Evolutionary conservation across 768 basidiomycete species (phyloP).

Genomic region (Termitomyces sp.): DNA sequence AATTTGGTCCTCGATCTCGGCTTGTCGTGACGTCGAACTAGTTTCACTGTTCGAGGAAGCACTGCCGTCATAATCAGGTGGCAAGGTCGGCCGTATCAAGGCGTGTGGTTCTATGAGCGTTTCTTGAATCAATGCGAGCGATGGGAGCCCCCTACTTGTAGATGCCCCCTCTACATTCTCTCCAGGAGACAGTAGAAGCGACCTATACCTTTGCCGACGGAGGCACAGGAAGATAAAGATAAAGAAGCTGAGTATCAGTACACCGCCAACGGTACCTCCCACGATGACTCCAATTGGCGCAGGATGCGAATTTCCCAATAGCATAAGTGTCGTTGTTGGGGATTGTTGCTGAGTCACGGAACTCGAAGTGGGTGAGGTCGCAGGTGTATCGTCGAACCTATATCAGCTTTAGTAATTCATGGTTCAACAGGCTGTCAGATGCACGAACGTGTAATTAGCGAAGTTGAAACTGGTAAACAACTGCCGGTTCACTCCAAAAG

Average conservation of each 20-base stretch:
- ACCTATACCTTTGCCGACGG: background rate
- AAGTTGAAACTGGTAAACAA: too few relatives aligned
- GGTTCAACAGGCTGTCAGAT: background rate
- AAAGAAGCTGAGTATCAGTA: background rate
- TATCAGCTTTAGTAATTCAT: background rate
- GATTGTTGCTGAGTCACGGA: background rate
- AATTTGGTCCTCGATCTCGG: too few relatives aligned
- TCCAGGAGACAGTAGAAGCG: background rate
- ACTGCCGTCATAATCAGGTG: too few relatives aligned
- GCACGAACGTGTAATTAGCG: conserved; percentile 31
- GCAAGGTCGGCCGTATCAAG: too few relatives aligned
- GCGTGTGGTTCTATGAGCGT: too few relatives aligned
- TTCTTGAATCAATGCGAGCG: background rate
- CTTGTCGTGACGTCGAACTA: too few relatives aligned
- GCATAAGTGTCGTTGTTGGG: background rate
- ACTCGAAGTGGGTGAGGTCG: background rate
- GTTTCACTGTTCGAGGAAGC: too few relatives aligned
- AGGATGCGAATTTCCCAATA: too few relatives aligned
- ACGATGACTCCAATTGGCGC: conserved; percentile 7
- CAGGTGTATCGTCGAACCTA: background rate
- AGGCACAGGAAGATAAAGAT: conserved; percentile 4
- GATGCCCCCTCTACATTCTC: background rate
- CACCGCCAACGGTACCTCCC: conserved; percentile 10
- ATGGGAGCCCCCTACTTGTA: too few relatives aligned
- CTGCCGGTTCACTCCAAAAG: too few relatives aligned